phyloP scores from a whole-genome alignment of 2,329 filamentous ascomycete species.

The Verticillium isaacii region DNA sequence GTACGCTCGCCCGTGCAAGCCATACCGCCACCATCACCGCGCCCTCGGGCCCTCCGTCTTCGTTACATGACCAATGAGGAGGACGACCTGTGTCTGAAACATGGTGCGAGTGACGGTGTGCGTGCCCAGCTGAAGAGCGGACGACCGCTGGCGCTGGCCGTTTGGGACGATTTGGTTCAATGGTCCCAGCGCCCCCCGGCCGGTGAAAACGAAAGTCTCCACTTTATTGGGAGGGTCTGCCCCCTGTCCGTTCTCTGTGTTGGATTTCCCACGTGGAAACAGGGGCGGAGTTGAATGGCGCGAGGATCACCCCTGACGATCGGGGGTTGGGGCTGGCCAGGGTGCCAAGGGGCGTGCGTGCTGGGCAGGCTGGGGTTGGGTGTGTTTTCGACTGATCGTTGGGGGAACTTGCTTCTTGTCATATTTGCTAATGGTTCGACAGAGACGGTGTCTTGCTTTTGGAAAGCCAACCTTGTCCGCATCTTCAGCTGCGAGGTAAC shows the following conservation, averaged over 20 bases:
- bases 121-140: neutral
- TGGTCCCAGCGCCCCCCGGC: neutral
- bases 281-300: neutral
- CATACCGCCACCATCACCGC: neutral
- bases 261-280: constrained; percentile 1
- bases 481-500: neutral
- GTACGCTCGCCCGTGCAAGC: neutral
- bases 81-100: neutral
- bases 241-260: neutral
- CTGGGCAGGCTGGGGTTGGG: neutral
- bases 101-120: neutral
- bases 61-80: neutral
- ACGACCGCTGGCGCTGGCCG: neutral
- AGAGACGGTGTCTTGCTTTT: neutral
- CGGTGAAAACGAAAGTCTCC: neutral
- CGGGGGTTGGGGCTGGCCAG: neutral
- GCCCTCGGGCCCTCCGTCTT: neutral
- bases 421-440: neutral
- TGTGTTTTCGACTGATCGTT: neutral
- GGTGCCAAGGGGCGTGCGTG: neutral
- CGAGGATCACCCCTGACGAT: neutral
- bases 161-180: neutral
- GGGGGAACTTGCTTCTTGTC: neutral
- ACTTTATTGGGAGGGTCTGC: neutral
- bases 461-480: neutral